These are phyloP conservation scores for Haplographium delicatum DNA, from an alignment of 495 filamentous ascomycete genomes.

Conservation along the genomic window DNA sequence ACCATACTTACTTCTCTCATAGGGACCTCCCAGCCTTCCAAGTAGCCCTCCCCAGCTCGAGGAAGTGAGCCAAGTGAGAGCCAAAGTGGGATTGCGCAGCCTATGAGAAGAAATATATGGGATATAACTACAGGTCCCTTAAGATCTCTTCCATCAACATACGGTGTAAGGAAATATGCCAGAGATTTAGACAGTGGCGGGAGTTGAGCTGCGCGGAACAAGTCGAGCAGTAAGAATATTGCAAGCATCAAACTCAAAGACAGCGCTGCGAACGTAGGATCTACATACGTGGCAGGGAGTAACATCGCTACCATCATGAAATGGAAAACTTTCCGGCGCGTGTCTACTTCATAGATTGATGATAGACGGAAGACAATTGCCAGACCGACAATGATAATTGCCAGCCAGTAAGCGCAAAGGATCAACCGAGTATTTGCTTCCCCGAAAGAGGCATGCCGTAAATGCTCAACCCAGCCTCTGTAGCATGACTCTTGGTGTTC, in stretches of 20 bases:
- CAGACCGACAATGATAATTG: constrained; percentile 65
- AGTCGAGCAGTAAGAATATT: constrained; percentile 81
- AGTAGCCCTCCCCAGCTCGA: constrained; percentile 44
- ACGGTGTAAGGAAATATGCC: constrained; percentile 81
- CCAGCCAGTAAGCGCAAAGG: constrained; percentile 65
- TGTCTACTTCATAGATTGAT: constrained; percentile 74
- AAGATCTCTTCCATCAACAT: constrained; percentile 90
- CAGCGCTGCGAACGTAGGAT: constrained; percentile 76
- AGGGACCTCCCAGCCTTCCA: constrained; percentile 66
- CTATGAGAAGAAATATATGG: constrained; percentile 92
- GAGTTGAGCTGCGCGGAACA: constrained; percentile 84
- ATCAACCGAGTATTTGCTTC: constrained; percentile 77
- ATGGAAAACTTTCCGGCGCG: constrained; percentile 96
- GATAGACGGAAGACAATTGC: constrained; percentile 67
- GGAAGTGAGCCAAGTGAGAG: constrained; percentile 66
- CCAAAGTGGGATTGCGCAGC: constrained; percentile 95
- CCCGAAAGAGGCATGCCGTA: constrained; percentile 56
- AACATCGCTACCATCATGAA: constrained; percentile 98
- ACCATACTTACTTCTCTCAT: constrained; percentile 78
- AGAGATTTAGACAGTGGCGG: constrained; percentile 80
- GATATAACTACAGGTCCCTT: constrained; percentile 90
- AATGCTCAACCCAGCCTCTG: constrained; percentile 53
- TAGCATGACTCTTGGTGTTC: constrained; percentile 32
- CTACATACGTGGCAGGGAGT: constrained; percentile 75
- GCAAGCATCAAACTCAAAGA: constrained; percentile 69